Evolutionary conservation across 768 basidiomycete species (phyloP).

Genomic region (Xerocomus spinulosus): DNA sequence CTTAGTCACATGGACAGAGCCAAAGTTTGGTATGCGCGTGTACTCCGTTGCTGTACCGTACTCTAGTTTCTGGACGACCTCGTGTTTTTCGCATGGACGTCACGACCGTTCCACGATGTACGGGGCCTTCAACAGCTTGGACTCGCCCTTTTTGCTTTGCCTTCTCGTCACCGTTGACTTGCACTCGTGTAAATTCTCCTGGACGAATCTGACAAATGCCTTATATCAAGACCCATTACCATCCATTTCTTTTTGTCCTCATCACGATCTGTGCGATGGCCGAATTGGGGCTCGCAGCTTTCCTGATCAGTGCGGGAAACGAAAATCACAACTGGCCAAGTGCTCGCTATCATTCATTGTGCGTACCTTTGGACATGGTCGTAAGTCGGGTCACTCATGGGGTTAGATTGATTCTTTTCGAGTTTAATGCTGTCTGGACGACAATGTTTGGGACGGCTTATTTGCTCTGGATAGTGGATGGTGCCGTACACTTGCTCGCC

Average conservation of each 20-base stretch:
- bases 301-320: constrained; percentile 66
- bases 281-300: constrained; percentile 71
- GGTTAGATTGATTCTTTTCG: constrained; percentile 50
- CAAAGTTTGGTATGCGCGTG: no score
- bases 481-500: constrained; percentile 64
- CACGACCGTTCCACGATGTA: constrained; percentile 25
- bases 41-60: no score
- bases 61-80: constrained; percentile 19
- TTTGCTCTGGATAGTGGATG: constrained; percentile 65
- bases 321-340: constrained; percentile 58
- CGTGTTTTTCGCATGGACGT: constrained; percentile 31
- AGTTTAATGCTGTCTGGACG: constrained; percentile 74
- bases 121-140: constrained; percentile 17
- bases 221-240: constrained; percentile 49
- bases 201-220: constrained; percentile 30
- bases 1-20: no score
- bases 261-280: constrained; percentile 65
- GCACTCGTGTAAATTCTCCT: constrained; percentile 6
- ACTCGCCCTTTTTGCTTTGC: constrained; percentile 5
- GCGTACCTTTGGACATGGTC: constrained; percentile 23
- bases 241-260: constrained; percentile 57
- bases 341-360: constrained; percentile 62
- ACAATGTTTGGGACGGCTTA: constrained; percentile 64
- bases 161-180: constrained; percentile 12
- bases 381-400: constrained; percentile 3